Conservation (phyloP, 441 rosid species). For the Populus hybrid region DNA sequence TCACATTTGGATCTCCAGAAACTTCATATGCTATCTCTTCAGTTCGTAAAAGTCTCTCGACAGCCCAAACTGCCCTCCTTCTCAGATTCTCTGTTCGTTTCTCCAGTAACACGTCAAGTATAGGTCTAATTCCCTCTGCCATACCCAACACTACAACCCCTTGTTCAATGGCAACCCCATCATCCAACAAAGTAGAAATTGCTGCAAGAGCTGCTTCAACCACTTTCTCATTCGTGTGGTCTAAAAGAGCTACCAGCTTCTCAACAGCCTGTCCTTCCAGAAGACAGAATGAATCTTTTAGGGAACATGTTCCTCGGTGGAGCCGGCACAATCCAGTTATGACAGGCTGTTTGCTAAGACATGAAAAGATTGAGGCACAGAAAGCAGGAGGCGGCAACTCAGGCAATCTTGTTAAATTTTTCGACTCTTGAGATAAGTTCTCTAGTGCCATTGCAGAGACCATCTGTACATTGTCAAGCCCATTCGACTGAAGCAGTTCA, state of each 20-base stretch:
- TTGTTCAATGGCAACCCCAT: slow-evolving; percentile 71
- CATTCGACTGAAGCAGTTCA: slow-evolving; percentile 72
- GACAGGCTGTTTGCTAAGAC: slow-evolving; percentile 63
- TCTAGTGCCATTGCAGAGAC: slow-evolving; percentile 87
- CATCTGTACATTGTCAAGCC: slow-evolving; percentile 79
- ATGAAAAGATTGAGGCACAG: slow-evolving; percentile 66
- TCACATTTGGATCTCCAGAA: slow-evolving; percentile 62
- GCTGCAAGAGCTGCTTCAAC: slow-evolving; percentile 93
- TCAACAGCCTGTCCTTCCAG: slow-evolving; percentile 79
- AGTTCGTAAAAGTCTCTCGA: slow-evolving; percentile 79
- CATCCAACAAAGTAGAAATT: slow-evolving; percentile 70
- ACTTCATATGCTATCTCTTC: slow-evolving; percentile 77
- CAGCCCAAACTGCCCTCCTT: slow-evolving; percentile 81
- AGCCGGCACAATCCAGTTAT: slow-evolving; percentile 74
- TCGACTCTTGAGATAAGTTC: slow-evolving; percentile 76
- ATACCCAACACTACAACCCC: slow-evolving; percentile 61
- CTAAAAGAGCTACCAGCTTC: slow-evolving; percentile 79
- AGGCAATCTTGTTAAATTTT: slow-evolving; percentile 58
- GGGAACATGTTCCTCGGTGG: slow-evolving; percentile 77
- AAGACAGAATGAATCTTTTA: slow-evolving; percentile 77
- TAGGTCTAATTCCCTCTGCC: slow-evolving; percentile 57
- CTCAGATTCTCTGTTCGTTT: slow-evolving; percentile 66
- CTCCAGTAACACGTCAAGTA: slow-evolving; percentile 58
- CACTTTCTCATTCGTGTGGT: slow-evolving; percentile 78
- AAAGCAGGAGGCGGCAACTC: slow-evolving; percentile 58